Evolutionary conservation across 2,329 filamentous ascomycete genomes (phyloP), one percentile per base, ranked within the genome.

Genomic region (Ophiocordyceps robertsii): DNA sequence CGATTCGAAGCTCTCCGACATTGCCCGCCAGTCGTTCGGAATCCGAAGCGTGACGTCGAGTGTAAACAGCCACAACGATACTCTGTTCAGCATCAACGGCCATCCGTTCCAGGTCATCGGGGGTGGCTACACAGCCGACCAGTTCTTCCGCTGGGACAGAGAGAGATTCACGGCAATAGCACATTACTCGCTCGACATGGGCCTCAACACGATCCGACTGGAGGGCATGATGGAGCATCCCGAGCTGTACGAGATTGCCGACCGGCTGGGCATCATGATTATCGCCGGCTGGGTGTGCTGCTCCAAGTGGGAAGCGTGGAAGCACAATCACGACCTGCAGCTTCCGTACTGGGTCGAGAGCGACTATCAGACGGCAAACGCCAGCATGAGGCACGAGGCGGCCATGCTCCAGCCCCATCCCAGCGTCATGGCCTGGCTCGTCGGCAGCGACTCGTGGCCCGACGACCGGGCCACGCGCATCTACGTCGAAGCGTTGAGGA

Each of bases 301-400:
- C 53, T 73, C 80, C 49, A 81, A 81, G 53, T 82, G 77, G 77
- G 77, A 82, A 51, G 72, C 69, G 0, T 82, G 75, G 75, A 55
- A 51, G 39, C 78, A 80, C 54, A 80, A 80, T 49, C 54, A 70
- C 12, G 70, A 81, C 39, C 48, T 70, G 7, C 46, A 58, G 8
- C 49, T 65, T 3, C 51, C 56, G 0, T 36, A 56, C 7, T 81
- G 75, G 74, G 58, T 54, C 1, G 64, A 71, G 0, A 49, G 55
- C 2, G 77, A 81, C 55, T 81, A 81, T 51, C 47, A 43, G 1
- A 72, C 68, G 21, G 77, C 74, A 6, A 68, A 68, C 27, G 57
- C 58, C 0, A 72, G 69, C 39, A 77, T 80, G 68, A 58, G 64
- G 0, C 76, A 81, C 46, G 77, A 82, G 56, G 73, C 72, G 1